Evolutionary conservation across 257 asterid species (phyloP).

Genomic region (Nicotiana tabacum): DNA sequence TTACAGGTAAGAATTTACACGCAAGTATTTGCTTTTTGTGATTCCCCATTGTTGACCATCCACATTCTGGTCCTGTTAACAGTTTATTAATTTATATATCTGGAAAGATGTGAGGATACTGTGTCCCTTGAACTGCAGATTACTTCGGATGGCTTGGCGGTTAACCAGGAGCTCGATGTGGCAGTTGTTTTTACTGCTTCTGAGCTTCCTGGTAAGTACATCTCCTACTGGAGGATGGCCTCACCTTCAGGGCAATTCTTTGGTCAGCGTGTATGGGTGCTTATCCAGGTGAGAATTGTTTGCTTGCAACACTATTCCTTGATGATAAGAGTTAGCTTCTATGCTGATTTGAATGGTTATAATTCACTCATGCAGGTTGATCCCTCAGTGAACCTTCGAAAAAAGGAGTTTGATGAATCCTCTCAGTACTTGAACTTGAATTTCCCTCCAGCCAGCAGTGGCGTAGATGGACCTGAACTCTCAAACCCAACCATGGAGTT

Average conservation of each 20-base stretch:
- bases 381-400: constrained; percentile 38
- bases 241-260: constrained; percentile 80
- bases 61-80: neutral
- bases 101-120: neutral
- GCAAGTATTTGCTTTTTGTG: neutral
- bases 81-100: neutral
- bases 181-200: constrained; percentile 87
- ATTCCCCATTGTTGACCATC: neutral
- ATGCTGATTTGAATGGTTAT: neutral
- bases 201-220: constrained; percentile 64
- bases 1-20: constrained; percentile 40
- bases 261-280: constrained; percentile 97
- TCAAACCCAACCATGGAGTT: constrained; percentile 21
- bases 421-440: constrained; percentile 62
- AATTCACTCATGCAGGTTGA: constrained; percentile 49
- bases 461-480: constrained; percentile 30
- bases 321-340: neutral
- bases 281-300: constrained; percentile 52
- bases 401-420: constrained; percentile 31
- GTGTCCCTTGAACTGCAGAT: constrained; percentile 36
- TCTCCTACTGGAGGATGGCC: constrained; percentile 93
- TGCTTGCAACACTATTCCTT: neutral
- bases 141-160: constrained; percentile 44
- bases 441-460: constrained; percentile 51
- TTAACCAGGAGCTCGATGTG: constrained; percentile 60